Conservation (phyloP, 768 basidiomycete genomes). For the Podaxis mareebaensis region DNA sequence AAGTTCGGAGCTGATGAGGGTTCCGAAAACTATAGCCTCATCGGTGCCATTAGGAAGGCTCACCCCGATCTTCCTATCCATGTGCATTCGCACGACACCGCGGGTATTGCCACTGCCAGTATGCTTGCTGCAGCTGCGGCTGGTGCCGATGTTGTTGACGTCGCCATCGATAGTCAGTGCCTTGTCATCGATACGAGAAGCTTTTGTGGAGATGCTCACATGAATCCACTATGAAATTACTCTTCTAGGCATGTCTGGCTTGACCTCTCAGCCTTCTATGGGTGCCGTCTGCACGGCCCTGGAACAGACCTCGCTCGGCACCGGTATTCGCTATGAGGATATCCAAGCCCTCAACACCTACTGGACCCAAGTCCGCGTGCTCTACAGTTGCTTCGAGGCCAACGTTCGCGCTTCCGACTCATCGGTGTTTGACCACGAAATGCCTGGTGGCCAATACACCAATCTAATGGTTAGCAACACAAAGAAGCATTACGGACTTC, state of each 20-base stretch:
- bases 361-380: conserved; percentile 95
- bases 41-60: conserved; percentile 92
- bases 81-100: conserved; percentile 99
- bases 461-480: conserved; percentile 78
- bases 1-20: neutral
- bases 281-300: conserved; percentile 94
- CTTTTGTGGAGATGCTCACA: conserved; percentile 18
- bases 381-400: conserved; percentile 97
- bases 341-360: conserved; percentile 97
- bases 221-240: conserved; percentile 5
- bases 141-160: conserved; percentile 98
- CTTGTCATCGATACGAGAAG: neutral
- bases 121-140: conserved; percentile 96
- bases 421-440: conserved; percentile 98
- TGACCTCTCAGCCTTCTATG: conserved; percentile 99
- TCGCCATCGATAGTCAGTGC: conserved; percentile 93
- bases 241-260: conserved; percentile 87
- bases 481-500: conserved; percentile 16
- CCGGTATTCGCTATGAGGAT: conserved; percentile 95
- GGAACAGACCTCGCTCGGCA: conserved; percentile 91
- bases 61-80: conserved; percentile 98
- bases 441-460: conserved; percentile 97
- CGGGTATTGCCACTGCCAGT: conserved; percentile 95
- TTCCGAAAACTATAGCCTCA: conserved; percentile 55
- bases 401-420: conserved; percentile 97